These are phyloP conservation scores for Chloris gayana DNA, from an alignment of 176 grass and related monocot genomes.

Conservation along the genomic window DNA sequence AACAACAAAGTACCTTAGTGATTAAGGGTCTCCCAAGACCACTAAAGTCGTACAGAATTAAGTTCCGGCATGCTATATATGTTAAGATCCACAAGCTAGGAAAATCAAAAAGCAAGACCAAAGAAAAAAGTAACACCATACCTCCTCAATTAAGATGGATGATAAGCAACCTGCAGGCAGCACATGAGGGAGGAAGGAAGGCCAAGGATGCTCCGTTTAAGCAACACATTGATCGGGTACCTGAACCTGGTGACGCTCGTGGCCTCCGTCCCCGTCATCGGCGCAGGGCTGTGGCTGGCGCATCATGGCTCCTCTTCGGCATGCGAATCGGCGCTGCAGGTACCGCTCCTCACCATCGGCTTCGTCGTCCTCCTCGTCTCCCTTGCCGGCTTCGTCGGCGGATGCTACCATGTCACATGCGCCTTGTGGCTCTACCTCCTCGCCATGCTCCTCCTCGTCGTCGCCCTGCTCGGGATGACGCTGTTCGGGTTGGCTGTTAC, in stretches of 20 bases:
- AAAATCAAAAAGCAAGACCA: too few species aligned
- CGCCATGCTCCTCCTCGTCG: constrained; percentile 63
- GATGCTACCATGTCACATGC: constrained; percentile 65
- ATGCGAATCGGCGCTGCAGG: constrained; percentile 67
- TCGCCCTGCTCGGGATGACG: constrained; percentile 50
- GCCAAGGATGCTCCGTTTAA: too few species aligned
- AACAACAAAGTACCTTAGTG: too few species aligned
- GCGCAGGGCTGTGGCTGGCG: constrained; percentile 72
- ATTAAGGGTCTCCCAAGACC: too few species aligned
- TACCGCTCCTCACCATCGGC: constrained; percentile 64
- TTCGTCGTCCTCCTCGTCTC: constrained; percentile 80
- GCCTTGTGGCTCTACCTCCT: constrained; percentile 82
- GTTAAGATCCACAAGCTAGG: too few species aligned
- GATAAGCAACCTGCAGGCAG: too few species aligned
- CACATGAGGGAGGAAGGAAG: too few species aligned
- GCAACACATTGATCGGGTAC: constrained; percentile 78
- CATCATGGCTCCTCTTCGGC: constrained; percentile 48
- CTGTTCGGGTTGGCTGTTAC: constrained; percentile 65
- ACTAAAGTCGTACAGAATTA: too few species aligned
- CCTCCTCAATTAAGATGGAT: too few species aligned
- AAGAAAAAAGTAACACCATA: too few species aligned
- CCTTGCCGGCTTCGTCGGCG: constrained; percentile 66
- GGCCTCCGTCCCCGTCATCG: constrained; percentile 77
- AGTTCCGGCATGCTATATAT: too few species aligned
- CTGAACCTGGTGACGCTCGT: constrained; percentile 77